A percentile compares a stretch with the other conserved stretches of the same genome.
These are phyloP conservation scores for Sporothrix sp. DNA, from an alignment of 2,329 filamentous ascomycete species.

Conservation along the genomic window DNA sequence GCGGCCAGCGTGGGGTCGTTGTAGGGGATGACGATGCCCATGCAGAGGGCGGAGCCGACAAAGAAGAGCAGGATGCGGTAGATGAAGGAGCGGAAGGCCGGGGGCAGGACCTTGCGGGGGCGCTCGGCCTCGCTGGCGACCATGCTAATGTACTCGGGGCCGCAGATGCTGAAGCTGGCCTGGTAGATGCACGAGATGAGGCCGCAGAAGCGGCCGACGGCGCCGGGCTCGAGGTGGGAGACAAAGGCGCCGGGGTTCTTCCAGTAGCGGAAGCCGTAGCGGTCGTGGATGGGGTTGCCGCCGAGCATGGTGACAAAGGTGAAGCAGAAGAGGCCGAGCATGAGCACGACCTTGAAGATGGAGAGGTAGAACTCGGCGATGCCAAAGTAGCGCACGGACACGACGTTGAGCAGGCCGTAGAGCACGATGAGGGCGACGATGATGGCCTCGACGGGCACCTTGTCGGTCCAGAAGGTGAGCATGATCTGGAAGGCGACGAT, in stretches of 20 bases:
- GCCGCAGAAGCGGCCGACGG: constrained; percentile 32
- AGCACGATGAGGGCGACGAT: constrained; percentile 13
- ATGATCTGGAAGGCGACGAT: constrained; percentile 53
- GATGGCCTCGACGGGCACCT: constrained; percentile 29
- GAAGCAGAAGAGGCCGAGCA: constrained; percentile 41
- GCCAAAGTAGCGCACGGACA: constrained; percentile 14
- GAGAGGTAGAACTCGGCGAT: constrained; percentile 15
- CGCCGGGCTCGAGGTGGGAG: constrained; percentile 28
- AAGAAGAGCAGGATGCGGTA: constrained; percentile 58
- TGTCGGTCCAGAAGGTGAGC: constrained; percentile 43
- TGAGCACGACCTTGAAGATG: constrained; percentile 36
- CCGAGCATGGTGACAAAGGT: constrained; percentile 38
- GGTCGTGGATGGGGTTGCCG: constrained; percentile 18
- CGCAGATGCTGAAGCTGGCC: constrained; percentile 40
- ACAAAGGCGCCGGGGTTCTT: constrained; percentile 34
- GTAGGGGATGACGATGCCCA: constrained; percentile 53
- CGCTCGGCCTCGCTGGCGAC: constrained; percentile 44
- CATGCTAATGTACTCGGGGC: constrained; percentile 51
- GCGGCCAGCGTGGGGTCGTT: constrained; percentile 45
- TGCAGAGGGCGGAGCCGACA: constrained; percentile 52
- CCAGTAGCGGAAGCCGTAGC: constrained; percentile 17
- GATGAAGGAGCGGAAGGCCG: constrained; percentile 57
- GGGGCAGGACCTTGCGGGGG: constrained; percentile 48
- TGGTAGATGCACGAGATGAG: constrained; percentile 34
- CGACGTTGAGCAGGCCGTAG: constrained; percentile 9